phyloP scores from a whole-genome alignment of 164 flowering plant genomes.

The Liquidambar formosana region DNA sequence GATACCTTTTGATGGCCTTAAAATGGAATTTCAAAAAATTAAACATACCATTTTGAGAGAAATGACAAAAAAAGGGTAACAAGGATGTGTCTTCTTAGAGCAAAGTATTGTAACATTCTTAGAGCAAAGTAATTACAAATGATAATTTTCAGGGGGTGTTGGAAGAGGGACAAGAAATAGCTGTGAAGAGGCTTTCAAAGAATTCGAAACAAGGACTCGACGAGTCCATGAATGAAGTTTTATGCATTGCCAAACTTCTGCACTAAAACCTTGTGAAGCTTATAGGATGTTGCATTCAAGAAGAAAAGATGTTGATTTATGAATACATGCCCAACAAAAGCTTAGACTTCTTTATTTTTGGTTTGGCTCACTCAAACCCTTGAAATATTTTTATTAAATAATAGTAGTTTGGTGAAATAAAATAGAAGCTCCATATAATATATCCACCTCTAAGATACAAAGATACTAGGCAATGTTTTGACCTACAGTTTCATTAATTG shows the following conservation, averaged over 20 bases:
- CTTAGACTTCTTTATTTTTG: constrained; percentile 15
- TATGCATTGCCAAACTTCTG: constrained; percentile 8
- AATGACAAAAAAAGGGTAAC: no score
- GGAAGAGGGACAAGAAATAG: constrained; percentile 2
- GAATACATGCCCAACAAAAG: constrained; percentile 17
- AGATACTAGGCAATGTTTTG: no score
- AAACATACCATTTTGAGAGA: no score
- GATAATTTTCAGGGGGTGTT: no score
- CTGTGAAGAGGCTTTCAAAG: constrained; percentile 12
- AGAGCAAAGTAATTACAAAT: no score
- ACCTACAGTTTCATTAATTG: no score
- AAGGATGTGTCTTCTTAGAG: not conserved
- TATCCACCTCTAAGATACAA: no score
- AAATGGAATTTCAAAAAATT: no score
- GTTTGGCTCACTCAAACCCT: not conserved
- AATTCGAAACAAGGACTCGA: constrained; percentile 5
- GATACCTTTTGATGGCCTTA: no score
- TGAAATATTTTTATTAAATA: no score
- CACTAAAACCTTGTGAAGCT: constrained; percentile 13
- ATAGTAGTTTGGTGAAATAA: not conserved
- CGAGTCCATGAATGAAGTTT: constrained; percentile 12
- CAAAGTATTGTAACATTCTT: no score
- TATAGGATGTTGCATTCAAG: constrained; percentile 13
- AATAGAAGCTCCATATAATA: no score
- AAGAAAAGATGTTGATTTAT: constrained; percentile 13